Conservation (phyloP, 345 rosid genomes). For the Raphanus sativus region DNA sequence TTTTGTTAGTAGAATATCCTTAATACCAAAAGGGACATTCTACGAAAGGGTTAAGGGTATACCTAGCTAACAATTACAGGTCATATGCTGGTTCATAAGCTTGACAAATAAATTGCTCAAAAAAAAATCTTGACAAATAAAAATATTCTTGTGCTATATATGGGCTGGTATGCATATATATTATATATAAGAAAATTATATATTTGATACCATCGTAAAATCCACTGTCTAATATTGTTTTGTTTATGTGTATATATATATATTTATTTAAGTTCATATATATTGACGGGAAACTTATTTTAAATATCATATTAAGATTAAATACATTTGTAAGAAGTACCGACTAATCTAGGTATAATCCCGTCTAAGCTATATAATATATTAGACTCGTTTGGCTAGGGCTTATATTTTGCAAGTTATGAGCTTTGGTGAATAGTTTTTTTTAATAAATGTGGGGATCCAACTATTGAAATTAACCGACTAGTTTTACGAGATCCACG, state of each 20-base stretch:
- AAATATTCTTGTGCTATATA: not conserved
- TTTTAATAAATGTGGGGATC: no score
- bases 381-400: not conserved
- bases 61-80: conserved; percentile 5
- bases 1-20: not conserved
- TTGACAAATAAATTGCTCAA: not conserved
- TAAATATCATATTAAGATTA: not conserved
- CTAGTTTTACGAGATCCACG: no score
- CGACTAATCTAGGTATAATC: not conserved
- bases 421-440: not conserved
- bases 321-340: not conserved
- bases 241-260: not conserved
- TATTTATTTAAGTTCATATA: not conserved
- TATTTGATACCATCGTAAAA: not conserved
- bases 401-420: not conserved
- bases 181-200: not conserved
- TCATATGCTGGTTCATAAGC: not conserved
- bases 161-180: not conserved
- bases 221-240: not conserved
- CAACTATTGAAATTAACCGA: no score
- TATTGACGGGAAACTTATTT: not conserved
- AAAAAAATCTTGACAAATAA: not conserved
- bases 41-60: not conserved
- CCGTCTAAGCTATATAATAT: not conserved
- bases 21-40: not conserved